A percentile compares a stretch with the other conserved stretches of the same genome.
Conservation (phyloP, 2,329 filamentous ascomycete species). For the Fusarium duplospermum region DNA sequence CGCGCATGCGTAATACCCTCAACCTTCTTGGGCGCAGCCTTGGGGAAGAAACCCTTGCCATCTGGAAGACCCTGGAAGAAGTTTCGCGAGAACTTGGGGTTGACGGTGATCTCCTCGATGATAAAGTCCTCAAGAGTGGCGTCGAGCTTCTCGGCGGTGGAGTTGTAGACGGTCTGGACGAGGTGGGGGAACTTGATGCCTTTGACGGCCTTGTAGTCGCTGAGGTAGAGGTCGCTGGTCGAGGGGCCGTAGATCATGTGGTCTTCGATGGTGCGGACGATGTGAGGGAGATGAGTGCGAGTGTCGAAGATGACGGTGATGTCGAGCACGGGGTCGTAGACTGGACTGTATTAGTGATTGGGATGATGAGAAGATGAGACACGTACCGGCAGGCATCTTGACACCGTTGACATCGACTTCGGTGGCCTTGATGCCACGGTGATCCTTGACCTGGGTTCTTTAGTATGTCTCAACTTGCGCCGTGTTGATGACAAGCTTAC, state of each 20-base stretch:
- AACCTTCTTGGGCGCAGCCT: not conserved
- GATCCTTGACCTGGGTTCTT: not conserved
- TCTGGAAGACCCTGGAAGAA: constrained; percentile 1
- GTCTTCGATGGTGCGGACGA: constrained; percentile 16
- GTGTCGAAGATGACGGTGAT: constrained; percentile 15
- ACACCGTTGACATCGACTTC: constrained; percentile 6
- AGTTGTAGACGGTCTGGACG: constrained; percentile 23
- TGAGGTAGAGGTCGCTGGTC: constrained; percentile 18
- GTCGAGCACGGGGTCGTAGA: not conserved
- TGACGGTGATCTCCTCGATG: constrained; percentile 4
- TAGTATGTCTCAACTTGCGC: not conserved
- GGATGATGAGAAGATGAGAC: rapidly evolving
- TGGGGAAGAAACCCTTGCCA: constrained; percentile 3
- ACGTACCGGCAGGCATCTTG: constrained; percentile 6
- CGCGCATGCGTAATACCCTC: constrained; percentile 1
- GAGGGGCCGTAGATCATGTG: constrained; percentile 6
- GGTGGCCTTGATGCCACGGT: not conserved
- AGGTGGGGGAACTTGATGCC: constrained; percentile 18
- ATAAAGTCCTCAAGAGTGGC: constrained; percentile 24
- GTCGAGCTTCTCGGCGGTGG: not conserved
- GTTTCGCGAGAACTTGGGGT: not conserved
- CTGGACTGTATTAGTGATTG: not conserved
- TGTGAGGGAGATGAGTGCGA: constrained; percentile 8
- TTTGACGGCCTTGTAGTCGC: constrained; percentile 8
- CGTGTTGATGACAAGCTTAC: not conserved